Conservation (phyloP, 148 eudicot genomes). For the Fagopyrum tataricum region DNA sequence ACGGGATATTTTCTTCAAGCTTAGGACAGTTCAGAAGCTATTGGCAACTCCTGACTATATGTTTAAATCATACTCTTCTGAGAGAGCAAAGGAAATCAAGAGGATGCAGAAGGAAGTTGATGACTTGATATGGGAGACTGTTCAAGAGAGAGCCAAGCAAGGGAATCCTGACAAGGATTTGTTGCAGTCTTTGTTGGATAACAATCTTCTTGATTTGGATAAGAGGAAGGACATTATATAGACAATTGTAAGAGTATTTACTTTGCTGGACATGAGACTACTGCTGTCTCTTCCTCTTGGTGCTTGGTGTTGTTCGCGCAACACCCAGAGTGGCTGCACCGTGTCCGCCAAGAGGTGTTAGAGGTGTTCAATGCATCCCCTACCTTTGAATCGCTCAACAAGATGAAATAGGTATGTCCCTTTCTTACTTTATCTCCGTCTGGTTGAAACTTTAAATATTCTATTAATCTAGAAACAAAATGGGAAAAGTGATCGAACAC, state of each 20-base stretch:
- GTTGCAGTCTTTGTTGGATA: slow-evolving; percentile 46
- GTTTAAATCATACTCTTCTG: slow-evolving; percentile 20
- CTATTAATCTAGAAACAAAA: no score
- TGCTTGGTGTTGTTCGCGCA: slow-evolving; percentile 71
- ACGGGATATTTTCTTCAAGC: slow-evolving; percentile 56
- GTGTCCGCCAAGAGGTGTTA: neutral
- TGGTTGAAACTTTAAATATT: no score
- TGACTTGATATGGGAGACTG: slow-evolving; percentile 55
- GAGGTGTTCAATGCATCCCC: no score
- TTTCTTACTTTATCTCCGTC: no score
- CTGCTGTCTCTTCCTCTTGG: slow-evolving; percentile 79
- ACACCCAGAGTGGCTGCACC: slow-evolving; percentile 74
- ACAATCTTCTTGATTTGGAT: neutral
- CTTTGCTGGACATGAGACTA: slow-evolving; percentile 87
- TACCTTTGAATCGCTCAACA: no score
- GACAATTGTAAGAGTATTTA: slow-evolving; percentile 90
- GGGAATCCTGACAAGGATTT: slow-evolving; percentile 36
- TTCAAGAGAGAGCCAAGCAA: slow-evolving; percentile 40
- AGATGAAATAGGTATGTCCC: no score
- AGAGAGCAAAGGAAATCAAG: slow-evolving; percentile 36
- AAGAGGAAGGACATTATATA: slow-evolving; percentile 53
- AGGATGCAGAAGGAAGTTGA: slow-evolving; percentile 61
- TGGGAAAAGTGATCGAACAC: no score
- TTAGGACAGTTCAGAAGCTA: slow-evolving; percentile 54
- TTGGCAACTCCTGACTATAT: no score